These are phyloP conservation scores for Allium cepa DNA, from an alignment of 106 monocot species.

Conservation along the genomic window DNA sequence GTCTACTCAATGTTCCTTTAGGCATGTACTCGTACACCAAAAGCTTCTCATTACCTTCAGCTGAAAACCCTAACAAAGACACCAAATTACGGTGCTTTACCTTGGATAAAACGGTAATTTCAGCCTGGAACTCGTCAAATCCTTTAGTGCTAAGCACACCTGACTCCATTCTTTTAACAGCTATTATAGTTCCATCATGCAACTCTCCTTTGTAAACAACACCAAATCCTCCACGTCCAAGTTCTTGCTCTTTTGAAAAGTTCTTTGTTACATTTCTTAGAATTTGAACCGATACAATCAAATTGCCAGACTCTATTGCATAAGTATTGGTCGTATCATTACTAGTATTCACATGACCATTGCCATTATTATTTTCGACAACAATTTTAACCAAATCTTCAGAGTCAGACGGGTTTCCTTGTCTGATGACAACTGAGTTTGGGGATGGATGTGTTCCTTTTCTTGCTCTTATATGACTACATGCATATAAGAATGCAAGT, in stretches of 20 bases:
- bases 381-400: constrained; percentile 28
- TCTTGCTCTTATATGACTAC: constrained; percentile 2
- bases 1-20: constrained; percentile 48
- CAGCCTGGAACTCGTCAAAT: constrained; percentile 46
- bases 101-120: constrained; percentile 51
- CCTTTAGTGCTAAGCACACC: constrained; percentile 12
- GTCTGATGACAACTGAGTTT: constrained; percentile 31
- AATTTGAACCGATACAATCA: constrained; percentile 22
- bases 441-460: constrained; percentile 9
- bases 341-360: neutral
- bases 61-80: constrained; percentile 40
- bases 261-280: constrained; percentile 27
- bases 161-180: constrained; percentile 52
- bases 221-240: constrained; percentile 55
- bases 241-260: constrained; percentile 42
- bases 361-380: constrained; percentile 14
- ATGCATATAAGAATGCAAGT: constrained; percentile 5
- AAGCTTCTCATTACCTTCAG: constrained; percentile 41
- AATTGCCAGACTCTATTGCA: constrained; percentile 31
- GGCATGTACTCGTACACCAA: constrained; percentile 63
- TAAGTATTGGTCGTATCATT: constrained; percentile 11
- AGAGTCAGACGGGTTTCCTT: constrained; percentile 38
- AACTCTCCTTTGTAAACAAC: constrained; percentile 52
- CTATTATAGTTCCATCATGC: constrained; percentile 44
- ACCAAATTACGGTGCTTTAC: constrained; percentile 51